phyloP scores from a whole-genome alignment of 805 yeast genomes.

The Saccharomycopsis guyanensis region DNA sequence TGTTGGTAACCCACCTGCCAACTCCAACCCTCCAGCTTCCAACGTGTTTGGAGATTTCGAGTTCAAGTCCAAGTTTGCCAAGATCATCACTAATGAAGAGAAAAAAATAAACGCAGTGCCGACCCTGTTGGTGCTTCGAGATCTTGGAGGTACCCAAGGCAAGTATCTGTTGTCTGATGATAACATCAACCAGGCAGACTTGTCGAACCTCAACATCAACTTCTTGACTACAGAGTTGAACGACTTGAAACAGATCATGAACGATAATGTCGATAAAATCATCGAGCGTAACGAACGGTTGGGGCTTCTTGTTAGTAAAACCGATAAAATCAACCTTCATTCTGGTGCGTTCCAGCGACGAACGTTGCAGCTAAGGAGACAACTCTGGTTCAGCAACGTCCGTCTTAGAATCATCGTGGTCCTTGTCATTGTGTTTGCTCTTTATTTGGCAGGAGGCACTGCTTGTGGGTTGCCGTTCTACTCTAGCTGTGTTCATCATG shows the following conservation, averaged over 20 bases:
- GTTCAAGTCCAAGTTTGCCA: slow-evolving; percentile 10
- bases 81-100: slow-evolving; percentile 12
- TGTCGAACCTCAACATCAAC: slow-evolving; percentile 10
- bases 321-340: slow-evolving; percentile 55
- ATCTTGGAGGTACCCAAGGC: slow-evolving; percentile 29
- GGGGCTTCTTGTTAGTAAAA: slow-evolving; percentile 58
- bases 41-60: slow-evolving; percentile 4
- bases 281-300: slow-evolving; percentile 66
- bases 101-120: slow-evolving; percentile 7
- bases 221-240: slow-evolving; percentile 39
- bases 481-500: slow-evolving; percentile 33
- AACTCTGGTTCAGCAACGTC: slow-evolving; percentile 53
- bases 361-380: slow-evolving; percentile 48
- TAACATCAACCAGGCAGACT: slow-evolving; percentile 1
- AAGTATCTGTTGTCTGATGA: not conserved
- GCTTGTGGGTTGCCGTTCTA: slow-evolving; percentile 51
- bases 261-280: slow-evolving; percentile 61
- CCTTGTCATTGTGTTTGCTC: slow-evolving; percentile 26
- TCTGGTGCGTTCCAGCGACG: slow-evolving; percentile 57
- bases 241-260: slow-evolving; percentile 61
- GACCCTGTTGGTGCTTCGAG: slow-evolving; percentile 28
- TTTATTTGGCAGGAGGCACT: slow-evolving; percentile 40
- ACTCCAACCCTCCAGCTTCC: not conserved
- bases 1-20: not conserved
- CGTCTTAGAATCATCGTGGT: slow-evolving; percentile 27